Evolutionary conservation across 1,284 basidiomycete genomes (phyloP).

Genomic region (Irpex sp.): DNA sequence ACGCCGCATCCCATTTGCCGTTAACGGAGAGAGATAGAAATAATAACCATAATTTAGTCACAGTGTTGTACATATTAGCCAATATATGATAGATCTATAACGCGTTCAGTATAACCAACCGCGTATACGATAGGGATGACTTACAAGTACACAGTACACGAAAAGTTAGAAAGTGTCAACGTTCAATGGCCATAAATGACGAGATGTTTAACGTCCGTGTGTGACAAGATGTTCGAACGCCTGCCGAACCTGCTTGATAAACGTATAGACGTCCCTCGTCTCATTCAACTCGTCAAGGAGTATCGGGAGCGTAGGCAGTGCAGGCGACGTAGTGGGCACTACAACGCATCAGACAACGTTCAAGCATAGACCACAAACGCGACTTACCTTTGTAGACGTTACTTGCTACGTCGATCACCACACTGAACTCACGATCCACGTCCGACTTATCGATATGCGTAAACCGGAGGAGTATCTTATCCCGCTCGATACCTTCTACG

Average conservation of each 20-base stretch:
- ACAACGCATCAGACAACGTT: background rate
- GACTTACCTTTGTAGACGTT: slow-evolving; percentile 61
- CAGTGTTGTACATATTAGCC: background rate
- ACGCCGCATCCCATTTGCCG: background rate
- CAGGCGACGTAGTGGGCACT: slow-evolving; percentile 69
- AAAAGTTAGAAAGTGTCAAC: too few species aligned
- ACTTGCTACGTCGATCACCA: slow-evolving; percentile 70
- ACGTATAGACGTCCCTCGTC: slow-evolving; percentile 53
- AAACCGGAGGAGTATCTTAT: slow-evolving; percentile 72
- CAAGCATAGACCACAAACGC: background rate
- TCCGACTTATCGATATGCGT: slow-evolving; percentile 56
- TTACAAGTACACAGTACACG: background rate
- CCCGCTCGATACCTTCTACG: slow-evolving; percentile 70
- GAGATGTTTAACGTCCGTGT: slow-evolving; percentile 9
- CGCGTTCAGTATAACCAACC: background rate
- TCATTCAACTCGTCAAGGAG: slow-evolving; percentile 61
- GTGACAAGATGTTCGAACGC: slow-evolving; percentile 30
- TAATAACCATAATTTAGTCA: background rate
- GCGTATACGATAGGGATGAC: background rate
- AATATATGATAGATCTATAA: background rate
- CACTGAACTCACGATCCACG: slow-evolving; percentile 56
- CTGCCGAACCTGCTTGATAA: slow-evolving; percentile 51
- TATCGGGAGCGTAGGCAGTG: slow-evolving; percentile 54
- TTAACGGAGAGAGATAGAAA: background rate
- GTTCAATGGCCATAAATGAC: too few species aligned